phyloP scores from a whole-genome alignment of 2,329 filamentous ascomycete species.

The Pestalotiopsis sp. region DNA sequence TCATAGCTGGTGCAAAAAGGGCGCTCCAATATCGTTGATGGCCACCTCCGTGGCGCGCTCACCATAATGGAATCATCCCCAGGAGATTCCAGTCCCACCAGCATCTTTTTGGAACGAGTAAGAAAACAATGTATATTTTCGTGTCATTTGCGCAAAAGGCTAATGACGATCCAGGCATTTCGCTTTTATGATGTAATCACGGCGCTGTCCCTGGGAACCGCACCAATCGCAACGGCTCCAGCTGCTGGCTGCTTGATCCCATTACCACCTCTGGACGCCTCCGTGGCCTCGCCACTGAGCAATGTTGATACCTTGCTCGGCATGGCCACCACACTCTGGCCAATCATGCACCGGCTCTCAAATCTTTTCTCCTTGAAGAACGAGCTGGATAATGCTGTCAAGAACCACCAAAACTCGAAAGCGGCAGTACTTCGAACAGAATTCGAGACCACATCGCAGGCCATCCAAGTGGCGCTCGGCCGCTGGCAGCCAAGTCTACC shows the following conservation, averaged over 20 bases:
- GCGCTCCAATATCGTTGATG: constrained; percentile 61
- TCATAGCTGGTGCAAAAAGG: constrained; percentile 63
- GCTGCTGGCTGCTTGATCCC: constrained; percentile 49
- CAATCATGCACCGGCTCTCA: constrained; percentile 63
- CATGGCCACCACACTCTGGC: constrained; percentile 65
- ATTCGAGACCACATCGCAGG: constrained; percentile 53
- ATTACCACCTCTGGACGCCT: constrained; percentile 48
- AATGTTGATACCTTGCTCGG: constrained; percentile 63
- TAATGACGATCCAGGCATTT: constrained; percentile 53
- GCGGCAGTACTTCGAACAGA: constrained; percentile 51
- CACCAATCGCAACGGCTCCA: constrained; percentile 55
- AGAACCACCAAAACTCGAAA: constrained; percentile 44
- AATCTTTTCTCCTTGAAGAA: constrained; percentile 56
- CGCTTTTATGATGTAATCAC: constrained; percentile 69
- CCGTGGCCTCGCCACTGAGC: constrained; percentile 46
- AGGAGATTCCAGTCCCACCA: constrained; percentile 50
- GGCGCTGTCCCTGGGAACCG: constrained; percentile 62
- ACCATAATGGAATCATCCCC: constrained; percentile 59
- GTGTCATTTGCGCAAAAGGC: constrained; percentile 9
- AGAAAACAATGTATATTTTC: background rate
- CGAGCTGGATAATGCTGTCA: constrained; percentile 50
- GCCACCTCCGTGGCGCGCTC: constrained; percentile 64
- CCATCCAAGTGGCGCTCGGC: constrained; percentile 57
- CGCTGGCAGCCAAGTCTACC: constrained; percentile 59
- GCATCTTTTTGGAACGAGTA: constrained; percentile 62